Base-by-base conservation (phyloP, 345 rosid species). In the Anastatica hierochuntica region DNA sequence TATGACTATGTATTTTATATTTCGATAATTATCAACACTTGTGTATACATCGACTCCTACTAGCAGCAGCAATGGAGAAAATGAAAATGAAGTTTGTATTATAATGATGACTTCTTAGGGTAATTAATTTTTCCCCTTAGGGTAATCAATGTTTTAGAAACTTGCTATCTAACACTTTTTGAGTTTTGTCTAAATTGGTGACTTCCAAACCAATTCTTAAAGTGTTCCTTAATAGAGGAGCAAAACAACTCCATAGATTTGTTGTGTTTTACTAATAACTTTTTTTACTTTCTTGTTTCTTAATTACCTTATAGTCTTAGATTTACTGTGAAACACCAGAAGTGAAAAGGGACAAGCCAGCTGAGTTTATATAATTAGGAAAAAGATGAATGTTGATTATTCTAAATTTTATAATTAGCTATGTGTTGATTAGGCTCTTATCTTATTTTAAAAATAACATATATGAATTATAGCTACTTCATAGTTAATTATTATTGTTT, bases 161-260 rank as follows among this genome's bases (percentile, higher is more conserved):
- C 45, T 57, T 57, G 17, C 33, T 30, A 41, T 50, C 40, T 56
- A 49, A 24, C 54, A 44, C 48, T 43, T 39, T n/a, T n/a, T n/a
- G n/a, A n/a, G n/a, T n/a, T n/a, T 26, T 37, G 59, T 27, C 27
- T 26, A 40, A 14, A 20, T 20, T 44, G 34, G 66, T 60, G 45
- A 60, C 62, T 60, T 67, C 7, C 10, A 53, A 53, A 60, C 7
- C 66, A 67, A 67, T 67, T 62, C 70, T 70, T 3, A n/a, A n/a
- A n/a, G 63, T 72, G 76, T 81, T 84, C 72, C 90, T 82, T 88
- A 48, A 71, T 64, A 34, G 23, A 62, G 70, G 52, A 78, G 82
- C 81, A 78, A 84, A 78, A 81, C 81, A 78, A 84, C 44, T 49
- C 26, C 51, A 39, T 30, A 26, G 8, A 24, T 42, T n/a, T 41